phyloP scores from a whole-genome alignment of 257 asterid species.

The Nicotiana benthamiana region DNA sequence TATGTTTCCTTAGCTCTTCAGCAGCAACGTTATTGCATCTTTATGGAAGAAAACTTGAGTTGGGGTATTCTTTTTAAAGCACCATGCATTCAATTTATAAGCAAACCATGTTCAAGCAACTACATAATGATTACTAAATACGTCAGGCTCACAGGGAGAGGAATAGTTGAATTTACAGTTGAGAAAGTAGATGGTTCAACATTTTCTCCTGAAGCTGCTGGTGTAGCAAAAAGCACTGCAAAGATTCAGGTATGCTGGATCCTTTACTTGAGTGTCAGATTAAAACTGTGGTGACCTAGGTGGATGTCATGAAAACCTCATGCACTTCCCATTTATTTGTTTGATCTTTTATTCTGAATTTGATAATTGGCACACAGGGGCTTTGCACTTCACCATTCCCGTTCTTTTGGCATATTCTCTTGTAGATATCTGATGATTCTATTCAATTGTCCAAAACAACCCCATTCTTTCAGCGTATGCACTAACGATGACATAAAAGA shows the following conservation, averaged over 20 bases:
- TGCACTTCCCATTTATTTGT: neutral
- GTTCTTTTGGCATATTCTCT: neutral
- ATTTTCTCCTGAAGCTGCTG: constrained; percentile 82
- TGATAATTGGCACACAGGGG: neutral
- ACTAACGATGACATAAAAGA: neutral
- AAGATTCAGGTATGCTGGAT: constrained; percentile 42
- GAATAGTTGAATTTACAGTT: constrained; percentile 75
- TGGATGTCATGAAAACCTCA: neutral
- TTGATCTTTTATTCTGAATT: neutral
- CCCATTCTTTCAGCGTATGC: neutral
- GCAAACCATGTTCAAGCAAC: neutral
- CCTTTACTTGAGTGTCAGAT: neutral
- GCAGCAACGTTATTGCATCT: neutral
- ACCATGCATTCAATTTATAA: neutral
- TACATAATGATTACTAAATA: constrained; percentile 8
- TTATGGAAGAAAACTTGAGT: neutral
- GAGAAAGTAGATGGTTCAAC: constrained; percentile 82
- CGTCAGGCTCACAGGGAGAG: constrained; percentile 91
- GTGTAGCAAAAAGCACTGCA: constrained; percentile 62
- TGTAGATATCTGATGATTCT: neutral
- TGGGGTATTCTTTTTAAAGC: neutral
- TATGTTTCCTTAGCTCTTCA: neutral
- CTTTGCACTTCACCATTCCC: neutral
- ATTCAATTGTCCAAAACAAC: neutral
- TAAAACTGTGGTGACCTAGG: neutral